Percentiles rank a stretch among this genome's conserved stretches.
Evolutionary conservation across 2,329 filamentous ascomycete genomes (phyloP).

Genomic region (Karstenula rhodostoma): DNA sequence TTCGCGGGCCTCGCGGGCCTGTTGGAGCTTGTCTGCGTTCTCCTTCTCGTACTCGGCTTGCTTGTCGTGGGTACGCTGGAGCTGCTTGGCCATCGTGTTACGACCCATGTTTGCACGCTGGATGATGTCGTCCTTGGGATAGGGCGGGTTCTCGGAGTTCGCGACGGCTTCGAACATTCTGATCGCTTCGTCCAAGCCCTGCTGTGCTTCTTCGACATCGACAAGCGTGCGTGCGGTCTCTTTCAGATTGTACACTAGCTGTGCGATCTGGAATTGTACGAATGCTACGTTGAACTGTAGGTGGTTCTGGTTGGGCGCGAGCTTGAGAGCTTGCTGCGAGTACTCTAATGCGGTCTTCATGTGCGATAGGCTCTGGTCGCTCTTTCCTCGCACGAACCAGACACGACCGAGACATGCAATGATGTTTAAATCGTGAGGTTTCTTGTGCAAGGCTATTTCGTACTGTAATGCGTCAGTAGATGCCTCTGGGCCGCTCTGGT

Average conservation of each 20-base stretch:
- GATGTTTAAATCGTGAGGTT: slow-evolving; percentile 80
- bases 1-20: slow-evolving; percentile 81
- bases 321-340: slow-evolving; percentile 73
- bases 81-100: slow-evolving; percentile 91
- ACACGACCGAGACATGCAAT: slow-evolving; percentile 87
- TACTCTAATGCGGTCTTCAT: slow-evolving; percentile 72
- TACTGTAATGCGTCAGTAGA: slow-evolving; percentile 64
- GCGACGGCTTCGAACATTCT: slow-evolving; percentile 69
- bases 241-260: slow-evolving; percentile 75
- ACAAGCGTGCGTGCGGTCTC: slow-evolving; percentile 79
- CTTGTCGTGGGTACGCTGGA: slow-evolving; percentile 82
- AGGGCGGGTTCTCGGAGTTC: slow-evolving; percentile 74
- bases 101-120: slow-evolving; percentile 97
- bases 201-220: slow-evolving; percentile 81
- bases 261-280: slow-evolving; percentile 92
- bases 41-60: slow-evolving; percentile 93
- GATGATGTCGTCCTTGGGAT: slow-evolving; percentile 88
- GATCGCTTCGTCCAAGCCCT: slow-evolving; percentile 87
- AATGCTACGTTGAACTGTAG: slow-evolving; percentile 98
- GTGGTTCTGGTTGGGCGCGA: slow-evolving; percentile 83
- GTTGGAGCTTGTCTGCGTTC: slow-evolving; percentile 86
- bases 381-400: slow-evolving; percentile 82
- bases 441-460: slow-evolving; percentile 81
- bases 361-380: slow-evolving; percentile 68
- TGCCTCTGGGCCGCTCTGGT: not conserved